Evolutionary conservation across 176 grass and related monocot genomes (phyloP).

Genomic region (Chloris gayana): DNA sequence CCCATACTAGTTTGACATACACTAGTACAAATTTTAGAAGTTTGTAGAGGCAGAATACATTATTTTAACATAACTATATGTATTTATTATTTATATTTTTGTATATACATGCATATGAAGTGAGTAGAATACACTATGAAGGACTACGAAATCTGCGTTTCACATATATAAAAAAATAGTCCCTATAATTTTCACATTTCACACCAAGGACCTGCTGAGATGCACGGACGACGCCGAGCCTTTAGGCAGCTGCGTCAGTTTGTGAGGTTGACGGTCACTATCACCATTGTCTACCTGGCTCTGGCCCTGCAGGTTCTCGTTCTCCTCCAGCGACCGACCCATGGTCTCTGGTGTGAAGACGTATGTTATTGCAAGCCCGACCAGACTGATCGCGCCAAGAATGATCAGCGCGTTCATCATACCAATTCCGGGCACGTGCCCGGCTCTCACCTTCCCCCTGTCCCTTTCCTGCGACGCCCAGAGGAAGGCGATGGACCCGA

Average conservation of each 20-base stretch:
- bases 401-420: conserved; percentile 64
- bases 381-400: conserved; percentile 54
- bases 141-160: too few species aligned
- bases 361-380: conserved; percentile 57
- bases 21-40: too few species aligned
- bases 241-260: conserved; percentile 27
- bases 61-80: too few species aligned
- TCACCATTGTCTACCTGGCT: background rate
- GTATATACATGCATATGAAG: too few species aligned
- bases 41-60: too few species aligned
- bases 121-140: too few species aligned
- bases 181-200: background rate
- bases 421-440: conserved; percentile 40
- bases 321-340: conserved; percentile 72
- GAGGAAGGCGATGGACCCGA: conserved; percentile 51
- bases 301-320: conserved; percentile 37
- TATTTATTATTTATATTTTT: too few species aligned
- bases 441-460: background rate
- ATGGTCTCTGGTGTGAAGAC: conserved; percentile 66
- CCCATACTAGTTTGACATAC: too few species aligned
- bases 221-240: conserved; percentile 31
- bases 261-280: background rate
- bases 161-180: too few species aligned
- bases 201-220: background rate
- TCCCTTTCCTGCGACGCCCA: conserved; percentile 51